Base-by-base conservation (phyloP, 208 protist genomes). In the Acanthamoeba healyi region DNA sequence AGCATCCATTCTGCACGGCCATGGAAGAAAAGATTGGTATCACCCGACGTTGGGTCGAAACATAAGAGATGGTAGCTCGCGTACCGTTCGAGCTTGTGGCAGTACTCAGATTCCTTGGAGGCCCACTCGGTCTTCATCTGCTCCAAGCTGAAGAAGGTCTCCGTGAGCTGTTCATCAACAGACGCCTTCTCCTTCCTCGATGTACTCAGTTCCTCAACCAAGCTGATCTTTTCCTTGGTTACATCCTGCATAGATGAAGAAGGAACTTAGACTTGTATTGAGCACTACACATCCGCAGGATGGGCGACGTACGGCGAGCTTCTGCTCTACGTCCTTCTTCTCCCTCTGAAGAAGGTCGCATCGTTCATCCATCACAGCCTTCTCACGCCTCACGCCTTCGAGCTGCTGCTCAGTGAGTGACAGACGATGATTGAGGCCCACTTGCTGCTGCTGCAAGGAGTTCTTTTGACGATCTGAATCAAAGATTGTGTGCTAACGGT, bases 131-230 rank as follows among this genome's bases (percentile, higher is more conserved):
- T 38, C 77, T 86, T 86, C 42, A 58, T 58, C 29, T 86, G 77
- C 67, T 94, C 89, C 3, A 94, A 51, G 67, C 51, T 84, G 44
- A 94, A 94, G 67, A 84, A 86, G 36, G 89, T 67, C 42, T 94
- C 89, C 36, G 89, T 94, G n/a, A 94, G 89, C 70, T 94, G 89
- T 29, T 94, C 67, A n/a, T 94, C 89, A 10, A 94, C 89, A 15
- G 61, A 29, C 24, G 34, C 67, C 42, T 94, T 94, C 1, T 94
- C 89, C 22, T 63, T 84, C 2, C 61, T 38, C 12, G 81, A 36
- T 9, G n/a, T 32, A 7, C 26, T 44, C 2, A 84, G 89, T 17
- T 82, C 67, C 24, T 67, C 70, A 19, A 84, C 67, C 22, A 94
- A 24, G n/a, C 26, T 7, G 24, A n/a, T 46, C 67, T 84, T 84